A percentile compares a stretch with the other conserved stretches of the same genome.
phyloP scores from a whole-genome alignment of 257 asterid species.

The Primulina huaijiensis region DNA sequence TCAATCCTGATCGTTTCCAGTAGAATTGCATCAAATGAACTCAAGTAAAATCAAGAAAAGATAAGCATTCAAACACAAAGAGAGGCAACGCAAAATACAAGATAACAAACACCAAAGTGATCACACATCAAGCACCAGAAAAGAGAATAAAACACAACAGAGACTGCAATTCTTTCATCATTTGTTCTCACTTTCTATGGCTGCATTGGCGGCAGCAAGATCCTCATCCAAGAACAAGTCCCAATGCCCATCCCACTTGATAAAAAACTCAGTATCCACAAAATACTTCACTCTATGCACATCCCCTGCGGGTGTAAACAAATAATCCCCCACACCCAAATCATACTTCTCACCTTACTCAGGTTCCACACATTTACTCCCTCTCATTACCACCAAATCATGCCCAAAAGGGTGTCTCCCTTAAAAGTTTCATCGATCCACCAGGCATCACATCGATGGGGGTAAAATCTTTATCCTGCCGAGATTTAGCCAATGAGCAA shows the following conservation, averaged over 20 bases:
- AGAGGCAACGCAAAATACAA: neutral
- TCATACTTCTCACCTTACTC: conserved; percentile 63
- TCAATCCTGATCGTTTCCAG: neutral
- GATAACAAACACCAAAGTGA: neutral
- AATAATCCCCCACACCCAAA: conserved; percentile 64
- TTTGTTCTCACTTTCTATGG: conserved; percentile 38
- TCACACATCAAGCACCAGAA: too few relatives aligned
- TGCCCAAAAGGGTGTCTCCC: conserved; percentile 88
- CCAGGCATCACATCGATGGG: conserved; percentile 76
- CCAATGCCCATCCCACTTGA: conserved; percentile 96
- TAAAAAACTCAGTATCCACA: conserved; percentile 85
- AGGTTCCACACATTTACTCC: conserved; percentile 77
- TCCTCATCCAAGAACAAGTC: conserved; percentile 80
- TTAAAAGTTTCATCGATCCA: conserved; percentile 63
- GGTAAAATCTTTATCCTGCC: conserved; percentile 47
- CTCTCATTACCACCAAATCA: conserved; percentile 70
- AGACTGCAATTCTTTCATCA: neutral
- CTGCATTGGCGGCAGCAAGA: conserved; percentile 65
- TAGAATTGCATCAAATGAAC: neutral
- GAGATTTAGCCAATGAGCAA: conserved; percentile 54
- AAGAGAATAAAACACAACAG: neutral
- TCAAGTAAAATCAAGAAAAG: neutral
- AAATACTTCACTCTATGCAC: conserved; percentile 73
- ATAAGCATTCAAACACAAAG: neutral
- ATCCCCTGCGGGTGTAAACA: conserved; percentile 83